Base-by-base conservation (phyloP, 805 yeast species). In the Saccharomycopsis vini region DNA sequence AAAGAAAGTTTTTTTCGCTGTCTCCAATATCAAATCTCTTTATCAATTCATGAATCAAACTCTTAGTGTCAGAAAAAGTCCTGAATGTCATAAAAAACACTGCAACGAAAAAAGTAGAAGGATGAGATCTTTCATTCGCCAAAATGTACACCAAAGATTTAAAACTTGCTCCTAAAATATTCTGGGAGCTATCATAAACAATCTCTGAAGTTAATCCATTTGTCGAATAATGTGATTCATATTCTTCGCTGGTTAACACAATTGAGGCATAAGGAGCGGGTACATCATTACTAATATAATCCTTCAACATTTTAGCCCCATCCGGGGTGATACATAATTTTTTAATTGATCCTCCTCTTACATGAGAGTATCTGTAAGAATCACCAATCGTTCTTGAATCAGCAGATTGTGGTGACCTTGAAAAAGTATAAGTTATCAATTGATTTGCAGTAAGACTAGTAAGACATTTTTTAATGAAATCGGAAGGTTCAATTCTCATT, bases 71-170 rank as follows among this genome's bases (percentile, higher is more conserved):
- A 0, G 88, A 73, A 61, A 81, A 89, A 44, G 76, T 73, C 53
- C 88, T 71, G 63, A 81, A 87, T 34, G 85, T 79, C 43, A 86
- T 65, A 63, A 89, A 77, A 55, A 88, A 84, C 0, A 92, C 75
- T 0, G 92, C 75, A 2, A 76, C 68, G 47, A 81, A 75, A 54
- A 81, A 79, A 45, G 76, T 76, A 46, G 77, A 83, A 2, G 87
- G 81, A 13, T 79, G 78, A 16, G 59, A 53, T 29, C 62, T 48
- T 54, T 82, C 90, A 58, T 82, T 81, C 0, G 89, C 82, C 40
- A 82, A 60, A 20, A 83, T 67, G 52, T 67, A 72, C 3, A 83
- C 74, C 45, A 83, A 64, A 0, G 86, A 83, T 51, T 77, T 73
- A 57, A 82, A 79, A 0, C 89, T 79, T 2, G 84, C 81, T 12